phyloP scores from a whole-genome alignment of 169 alveolate species.

The Amoebophrya sp. region DNA sequence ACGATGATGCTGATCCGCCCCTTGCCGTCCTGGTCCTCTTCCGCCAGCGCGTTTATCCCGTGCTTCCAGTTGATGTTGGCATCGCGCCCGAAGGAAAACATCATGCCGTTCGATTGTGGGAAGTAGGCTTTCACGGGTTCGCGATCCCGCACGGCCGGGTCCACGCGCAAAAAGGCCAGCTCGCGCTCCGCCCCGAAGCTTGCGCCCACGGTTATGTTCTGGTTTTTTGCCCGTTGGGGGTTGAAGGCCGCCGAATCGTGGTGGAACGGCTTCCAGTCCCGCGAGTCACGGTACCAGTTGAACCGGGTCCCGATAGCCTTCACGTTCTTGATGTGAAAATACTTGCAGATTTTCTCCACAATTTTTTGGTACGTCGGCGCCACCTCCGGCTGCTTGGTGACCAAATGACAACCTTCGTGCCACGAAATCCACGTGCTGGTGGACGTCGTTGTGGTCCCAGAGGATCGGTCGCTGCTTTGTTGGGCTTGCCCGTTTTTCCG shows the following conservation, averaged over 20 bases:
- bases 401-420: neutral
- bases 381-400: neutral
- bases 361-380: neutral
- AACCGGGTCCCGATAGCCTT: neutral
- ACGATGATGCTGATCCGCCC: neutral
- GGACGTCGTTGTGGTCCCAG: too few species aligned
- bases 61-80: neutral
- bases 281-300: neutral
- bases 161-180: neutral
- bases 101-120: neutral
- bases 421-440: neutral
- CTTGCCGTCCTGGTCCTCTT: neutral
- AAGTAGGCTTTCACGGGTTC: neutral
- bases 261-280: neutral
- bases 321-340: neutral
- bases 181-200: neutral
- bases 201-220: neutral
- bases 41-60: neutral
- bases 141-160: neutral
- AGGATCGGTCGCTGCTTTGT: too few species aligned
- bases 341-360: neutral
- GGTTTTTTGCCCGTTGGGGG: neutral
- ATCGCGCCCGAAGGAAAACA: neutral
- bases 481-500: neutral
- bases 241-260: neutral